phyloP scores from a whole-genome alignment of 768 basidiomycete species.

The Trametes gibbosa region DNA sequence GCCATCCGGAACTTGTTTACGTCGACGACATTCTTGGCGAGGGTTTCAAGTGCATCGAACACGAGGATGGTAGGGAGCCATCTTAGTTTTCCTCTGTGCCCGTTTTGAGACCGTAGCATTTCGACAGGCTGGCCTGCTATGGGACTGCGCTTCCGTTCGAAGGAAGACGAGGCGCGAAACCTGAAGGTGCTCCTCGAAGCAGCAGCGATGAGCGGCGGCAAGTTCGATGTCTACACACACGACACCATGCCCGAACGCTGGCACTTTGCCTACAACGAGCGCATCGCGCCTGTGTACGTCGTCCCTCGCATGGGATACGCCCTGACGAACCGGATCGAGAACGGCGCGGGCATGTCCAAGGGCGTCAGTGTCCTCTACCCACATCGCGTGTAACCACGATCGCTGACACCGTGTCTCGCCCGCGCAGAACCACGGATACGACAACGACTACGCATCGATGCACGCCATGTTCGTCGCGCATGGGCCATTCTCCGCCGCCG shows the following conservation, averaged over 20 bases:
- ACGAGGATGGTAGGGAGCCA: slow-evolving; percentile 57
- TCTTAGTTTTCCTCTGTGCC: background rate
- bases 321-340: slow-evolving; percentile 63
- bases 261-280: slow-evolving; percentile 67
- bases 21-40: slow-evolving; percentile 78
- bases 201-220: slow-evolving; percentile 51
- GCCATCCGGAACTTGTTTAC: slow-evolving; percentile 68
- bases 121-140: slow-evolving; percentile 78
- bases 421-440: slow-evolving; percentile 83
- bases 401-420: background rate
- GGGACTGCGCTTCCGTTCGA: slow-evolving; percentile 70
- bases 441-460: slow-evolving; percentile 76
- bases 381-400: background rate
- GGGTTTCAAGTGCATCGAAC: slow-evolving; percentile 58
- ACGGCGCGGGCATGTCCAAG: slow-evolving; percentile 61
- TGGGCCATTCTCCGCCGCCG: slow-evolving; percentile 76
- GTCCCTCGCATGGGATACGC: slow-evolving; percentile 81
- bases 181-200: slow-evolving; percentile 53
- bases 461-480: slow-evolving; percentile 89
- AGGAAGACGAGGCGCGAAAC: slow-evolving; percentile 56
- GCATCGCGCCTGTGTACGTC: slow-evolving; percentile 88
- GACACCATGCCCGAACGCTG: slow-evolving; percentile 80
- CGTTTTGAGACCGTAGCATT: background rate
- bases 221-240: slow-evolving; percentile 76
- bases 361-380: slow-evolving; percentile 46